Conservation (phyloP, 2,329 filamentous ascomycete species). For the Microdochium nivale region DNA sequence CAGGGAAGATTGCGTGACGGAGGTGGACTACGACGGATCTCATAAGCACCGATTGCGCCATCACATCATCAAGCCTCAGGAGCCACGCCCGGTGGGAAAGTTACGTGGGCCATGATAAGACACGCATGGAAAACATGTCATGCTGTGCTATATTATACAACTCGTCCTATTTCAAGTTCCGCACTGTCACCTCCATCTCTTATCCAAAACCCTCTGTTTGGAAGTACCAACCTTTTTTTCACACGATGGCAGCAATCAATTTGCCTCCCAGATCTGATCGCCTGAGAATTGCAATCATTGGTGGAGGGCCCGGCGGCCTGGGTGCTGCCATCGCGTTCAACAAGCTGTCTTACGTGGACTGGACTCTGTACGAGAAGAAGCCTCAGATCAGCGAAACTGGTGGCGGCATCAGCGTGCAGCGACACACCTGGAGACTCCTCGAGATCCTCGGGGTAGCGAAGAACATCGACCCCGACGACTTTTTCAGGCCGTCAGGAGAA, state of each 20-base stretch:
- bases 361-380: conserved; percentile 35
- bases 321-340: conserved; percentile 35
- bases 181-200: background rate
- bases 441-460: conserved; percentile 33
- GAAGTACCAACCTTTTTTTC: background rate
- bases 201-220: no score
- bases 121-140: background rate
- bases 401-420: conserved; percentile 35
- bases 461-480: conserved; percentile 4
- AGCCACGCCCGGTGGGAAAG: background rate
- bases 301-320: conserved; percentile 18
- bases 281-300: conserved; percentile 14
- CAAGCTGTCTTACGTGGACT: conserved; percentile 27
- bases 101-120: background rate
- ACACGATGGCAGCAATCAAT: background rate
- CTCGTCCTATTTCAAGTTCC: background rate
- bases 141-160: background rate
- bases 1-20: background rate
- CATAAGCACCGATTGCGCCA: background rate
- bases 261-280: background rate
- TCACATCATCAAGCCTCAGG: background rate
- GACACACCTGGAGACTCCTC: conserved; percentile 39
- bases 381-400: conserved; percentile 34
- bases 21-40: background rate
- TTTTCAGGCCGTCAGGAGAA: background rate